These are phyloP conservation scores for Gossypium turneri DNA, from an alignment of 345 rosid species.

Conservation along the genomic window DNA sequence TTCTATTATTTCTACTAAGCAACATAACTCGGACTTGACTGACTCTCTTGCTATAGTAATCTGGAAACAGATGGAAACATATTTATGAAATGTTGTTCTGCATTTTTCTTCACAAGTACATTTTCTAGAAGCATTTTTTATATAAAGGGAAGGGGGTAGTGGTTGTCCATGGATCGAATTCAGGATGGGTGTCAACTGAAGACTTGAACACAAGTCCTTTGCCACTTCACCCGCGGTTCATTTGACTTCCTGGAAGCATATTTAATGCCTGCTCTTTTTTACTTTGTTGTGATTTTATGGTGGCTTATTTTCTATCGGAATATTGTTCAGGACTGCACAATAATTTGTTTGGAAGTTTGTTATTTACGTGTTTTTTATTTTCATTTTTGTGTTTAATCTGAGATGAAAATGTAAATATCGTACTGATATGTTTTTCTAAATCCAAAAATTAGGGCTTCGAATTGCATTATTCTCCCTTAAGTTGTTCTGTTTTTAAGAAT, in stretches of 20 bases:
- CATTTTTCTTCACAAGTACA: background rate
- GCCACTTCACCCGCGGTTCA: no score
- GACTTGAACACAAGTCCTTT: no score
- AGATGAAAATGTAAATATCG: no score
- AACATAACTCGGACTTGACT: background rate
- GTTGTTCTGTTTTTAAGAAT: no score
- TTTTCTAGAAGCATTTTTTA: background rate
- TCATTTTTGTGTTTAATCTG: no score
- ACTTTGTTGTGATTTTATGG: conserved; percentile 13
- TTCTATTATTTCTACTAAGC: background rate
- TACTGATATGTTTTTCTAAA: no score
- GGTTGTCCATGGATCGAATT: no score
- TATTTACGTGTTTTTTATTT: no score
- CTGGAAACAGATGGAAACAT: background rate
- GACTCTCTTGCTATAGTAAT: background rate
- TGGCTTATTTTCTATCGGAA: conserved; percentile 23
- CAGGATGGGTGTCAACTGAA: no score
- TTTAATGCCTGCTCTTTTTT: background rate
- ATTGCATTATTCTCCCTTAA: no score
- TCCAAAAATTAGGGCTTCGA: no score
- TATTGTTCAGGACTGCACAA: conserved; percentile 18
- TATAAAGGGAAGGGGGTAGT: no score
- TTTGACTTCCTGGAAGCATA: background rate
- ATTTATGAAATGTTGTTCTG: background rate
- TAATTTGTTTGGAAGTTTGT: conserved; percentile 14